phyloP scores from a whole-genome alignment of 768 basidiomycete genomes.

The Hortiboletus campestris region DNA sequence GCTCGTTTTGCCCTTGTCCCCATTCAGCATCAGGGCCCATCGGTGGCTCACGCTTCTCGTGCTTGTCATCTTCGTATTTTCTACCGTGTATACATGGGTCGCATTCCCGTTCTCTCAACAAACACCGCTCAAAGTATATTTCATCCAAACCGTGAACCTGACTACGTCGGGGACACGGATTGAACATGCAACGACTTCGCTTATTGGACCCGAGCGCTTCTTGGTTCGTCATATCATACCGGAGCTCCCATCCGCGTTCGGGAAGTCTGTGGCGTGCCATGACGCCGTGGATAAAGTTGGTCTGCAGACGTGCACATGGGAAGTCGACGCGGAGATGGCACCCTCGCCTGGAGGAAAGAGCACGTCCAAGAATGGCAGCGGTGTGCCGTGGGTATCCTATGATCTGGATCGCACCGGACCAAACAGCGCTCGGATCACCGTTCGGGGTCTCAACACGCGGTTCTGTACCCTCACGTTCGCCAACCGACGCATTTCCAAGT shows the following conservation, averaged over 20 bases:
- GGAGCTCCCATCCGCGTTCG: conserved; percentile 50
- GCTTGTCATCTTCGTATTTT: conserved; percentile 41
- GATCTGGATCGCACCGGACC: conserved; percentile 40
- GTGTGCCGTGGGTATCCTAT: conserved; percentile 43
- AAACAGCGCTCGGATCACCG: conserved; percentile 44
- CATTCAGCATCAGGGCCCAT: conserved; percentile 58
- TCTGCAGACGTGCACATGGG: conserved; percentile 51
- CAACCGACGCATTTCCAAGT: conserved; percentile 40
- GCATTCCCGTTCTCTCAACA: conserved; percentile 62
- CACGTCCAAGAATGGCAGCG: background rate
- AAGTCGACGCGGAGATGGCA: conserved; percentile 30
- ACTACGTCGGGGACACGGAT: conserved; percentile 22
- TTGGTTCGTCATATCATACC: conserved; percentile 44
- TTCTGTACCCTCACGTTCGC: conserved; percentile 62
- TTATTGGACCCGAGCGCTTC: conserved; percentile 46
- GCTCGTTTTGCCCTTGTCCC: conserved; percentile 57
- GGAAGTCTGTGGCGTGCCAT: conserved; percentile 34
- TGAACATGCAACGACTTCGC: conserved; percentile 39
- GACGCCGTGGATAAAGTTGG: conserved; percentile 31
- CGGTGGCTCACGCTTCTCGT: conserved; percentile 36
- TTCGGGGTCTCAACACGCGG: conserved; percentile 61
- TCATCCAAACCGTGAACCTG: conserved; percentile 60
- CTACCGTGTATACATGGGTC: conserved; percentile 43
- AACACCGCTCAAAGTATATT: conserved; percentile 68
- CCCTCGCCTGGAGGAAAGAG: conserved; percentile 39